These are phyloP conservation scores for Claviceps sp. DNA, from an alignment of 2,329 filamentous ascomycete genomes.

Conservation along the genomic window DNA sequence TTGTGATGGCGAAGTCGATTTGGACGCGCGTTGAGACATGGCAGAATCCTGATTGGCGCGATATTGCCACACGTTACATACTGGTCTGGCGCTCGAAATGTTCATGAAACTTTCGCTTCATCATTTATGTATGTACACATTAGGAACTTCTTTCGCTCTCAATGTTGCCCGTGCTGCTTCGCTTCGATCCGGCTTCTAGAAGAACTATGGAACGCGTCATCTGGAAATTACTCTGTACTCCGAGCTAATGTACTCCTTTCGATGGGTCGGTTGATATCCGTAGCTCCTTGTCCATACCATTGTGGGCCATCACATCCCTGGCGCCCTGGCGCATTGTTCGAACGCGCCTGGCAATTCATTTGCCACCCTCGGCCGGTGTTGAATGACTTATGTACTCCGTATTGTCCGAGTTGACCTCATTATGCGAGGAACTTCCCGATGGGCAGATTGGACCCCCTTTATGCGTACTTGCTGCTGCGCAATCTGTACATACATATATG, in stretches of 20 bases:
- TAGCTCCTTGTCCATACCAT: not conserved
- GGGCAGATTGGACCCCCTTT: too few relatives aligned
- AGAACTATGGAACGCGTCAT: not conserved
- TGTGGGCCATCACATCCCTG: not conserved
- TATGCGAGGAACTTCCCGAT: not conserved
- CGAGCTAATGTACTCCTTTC: not conserved
- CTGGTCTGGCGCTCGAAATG: not conserved
- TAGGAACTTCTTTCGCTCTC: not conserved
- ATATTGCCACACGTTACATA: not conserved
- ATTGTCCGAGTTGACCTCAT: not conserved
- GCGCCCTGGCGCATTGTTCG: not conserved
- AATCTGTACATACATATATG: too few relatives aligned
- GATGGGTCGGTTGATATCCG: not conserved
- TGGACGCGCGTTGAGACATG: not conserved
- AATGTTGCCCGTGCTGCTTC: not conserved
- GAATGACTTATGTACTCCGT: not conserved
- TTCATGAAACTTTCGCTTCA: not conserved
- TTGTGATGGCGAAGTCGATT: not conserved
- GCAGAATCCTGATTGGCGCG: not conserved
- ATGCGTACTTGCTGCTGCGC: too few relatives aligned
- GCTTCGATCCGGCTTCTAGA: constrained; percentile 2
- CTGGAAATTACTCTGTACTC: not conserved
- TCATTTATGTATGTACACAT: not conserved
- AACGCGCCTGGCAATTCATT: not conserved
- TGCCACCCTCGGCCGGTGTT: not conserved